Base-by-base conservation (phyloP, 495 filamentous ascomycete genomes). In the Penicillium egyptiacum region DNA sequence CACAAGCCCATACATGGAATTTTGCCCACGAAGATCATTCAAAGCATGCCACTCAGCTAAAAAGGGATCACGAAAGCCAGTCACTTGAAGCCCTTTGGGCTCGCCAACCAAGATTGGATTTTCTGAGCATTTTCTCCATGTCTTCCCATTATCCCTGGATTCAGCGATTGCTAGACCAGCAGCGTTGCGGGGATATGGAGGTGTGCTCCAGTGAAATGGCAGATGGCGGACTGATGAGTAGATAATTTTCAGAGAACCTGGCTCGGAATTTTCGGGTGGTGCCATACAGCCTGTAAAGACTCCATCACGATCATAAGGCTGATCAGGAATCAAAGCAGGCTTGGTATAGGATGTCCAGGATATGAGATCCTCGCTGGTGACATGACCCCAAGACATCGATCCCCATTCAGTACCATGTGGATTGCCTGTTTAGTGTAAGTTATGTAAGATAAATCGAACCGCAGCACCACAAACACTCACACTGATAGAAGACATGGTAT, bases 401-500 rank as follows among this genome's bases (percentile, higher is more conserved):
- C 60, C 60, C 60, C 56, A 62, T 31, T 56, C 60, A 1, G 60
- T 51, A 39, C 60, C 56, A 50, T 55, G 51, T 26, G 60, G 60
- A 39, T 30, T 30, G 28, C 28, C 28, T 30, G 9, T 11, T 11
- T 30, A 1, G 10, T 11, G 9, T 11, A 30, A 30, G 28, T 30
- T 30, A 30, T 11, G 6, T 26, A 26, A 26, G 25, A 5, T 0
- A 26, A 26, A 11, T 30, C 9, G 3, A 11, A 8, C 8, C 28
- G 10, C 28, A 30, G 8, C 28, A 11, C 28, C 7, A 10, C 3
- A 30, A 30, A 11, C 9, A 10, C 28, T 62, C 59, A 51, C 60
- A 62, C 31, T 62, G 60, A 39, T 55, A 62, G 41, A 52, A 62
- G 16, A 62, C 55, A 59, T 56, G 44, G n/a, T 62, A 59, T 19